Base-by-base conservation (phyloP, 345 rosid genomes). In the Erodium maritimum region DNA sequence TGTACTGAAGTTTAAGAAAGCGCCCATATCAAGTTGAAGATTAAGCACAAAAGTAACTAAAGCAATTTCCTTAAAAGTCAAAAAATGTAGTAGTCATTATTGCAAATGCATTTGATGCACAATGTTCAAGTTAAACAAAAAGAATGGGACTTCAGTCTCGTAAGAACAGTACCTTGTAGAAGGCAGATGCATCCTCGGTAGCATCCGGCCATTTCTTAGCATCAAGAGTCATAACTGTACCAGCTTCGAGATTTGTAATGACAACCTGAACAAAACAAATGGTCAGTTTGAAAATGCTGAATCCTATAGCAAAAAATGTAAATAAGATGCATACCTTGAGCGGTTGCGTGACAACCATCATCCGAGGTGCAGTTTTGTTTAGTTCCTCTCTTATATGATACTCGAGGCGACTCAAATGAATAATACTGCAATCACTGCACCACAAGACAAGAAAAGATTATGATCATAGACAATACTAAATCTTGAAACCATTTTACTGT, bases 181-280 rank as follows among this genome's bases (percentile, higher is more conserved):
- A 74, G 56, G 95, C 79, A 22, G 86, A 79, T 64, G 80, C 60
- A 70, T 87, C 87, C 59, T 80, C 91, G 50, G 77, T 62, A 61
- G 91, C 90, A 73, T 93, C 91, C 52, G 96, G 97, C 97, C 96
- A 93, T 73, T 76, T 83, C 77, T 85, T 93, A 57, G 96, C 99
- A 62, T 93, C 96, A 65, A 89, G 87, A 73, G 85, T 78, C 63
- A 87, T 61, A 56, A 75, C 61, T 34, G 71, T 66, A 63, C 79
- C 81, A 29, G 95, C 65, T 22, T 87, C 81, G 65, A 94, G 63
- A 71, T 90, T 94, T 66, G 90, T 81, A 67, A 94, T 82, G 54
- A 86, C 82, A 14, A 86, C 86, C 89, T 86, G 65, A 9, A 24
- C 48, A 21, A 57, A 58, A 50, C 42, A 48, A 54, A 21, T 9